These are phyloP conservation scores for Cytospora mali DNA, from an alignment of 2,329 filamentous ascomycete genomes.

Conservation along the genomic window DNA sequence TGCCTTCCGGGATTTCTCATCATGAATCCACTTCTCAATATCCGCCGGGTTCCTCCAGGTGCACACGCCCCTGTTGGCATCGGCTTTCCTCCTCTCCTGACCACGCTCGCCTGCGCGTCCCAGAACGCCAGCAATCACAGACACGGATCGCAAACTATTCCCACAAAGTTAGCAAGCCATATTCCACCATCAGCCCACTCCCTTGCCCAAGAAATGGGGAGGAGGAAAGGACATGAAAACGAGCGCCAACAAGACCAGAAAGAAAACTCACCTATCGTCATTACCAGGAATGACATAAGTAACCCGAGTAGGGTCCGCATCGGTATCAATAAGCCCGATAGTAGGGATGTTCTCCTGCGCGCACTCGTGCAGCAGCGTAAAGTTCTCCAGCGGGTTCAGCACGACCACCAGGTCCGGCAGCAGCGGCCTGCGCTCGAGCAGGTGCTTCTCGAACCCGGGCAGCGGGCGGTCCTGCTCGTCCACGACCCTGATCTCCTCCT, in stretches of 20 bases:
- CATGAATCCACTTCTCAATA: constrained; percentile 41
- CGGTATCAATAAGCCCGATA: constrained; percentile 92
- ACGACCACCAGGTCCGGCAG: constrained; percentile 90
- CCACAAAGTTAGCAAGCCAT: constrained; percentile 32
- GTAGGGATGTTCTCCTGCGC: constrained; percentile 86
- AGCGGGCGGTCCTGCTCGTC: constrained; percentile 69
- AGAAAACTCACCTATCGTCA: constrained; percentile 74
- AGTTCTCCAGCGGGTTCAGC: constrained; percentile 91
- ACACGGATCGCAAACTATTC: constrained; percentile 73
- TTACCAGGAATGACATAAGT: constrained; percentile 97
- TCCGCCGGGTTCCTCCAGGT: constrained; percentile 60
- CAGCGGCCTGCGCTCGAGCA: constrained; percentile 65
- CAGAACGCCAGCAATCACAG: constrained; percentile 81
- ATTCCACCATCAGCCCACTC: too few species aligned
- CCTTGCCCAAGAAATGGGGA: too few species aligned
- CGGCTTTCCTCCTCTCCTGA: constrained; percentile 65
- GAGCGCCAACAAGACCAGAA: neutral
- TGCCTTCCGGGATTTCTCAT: constrained; percentile 15
- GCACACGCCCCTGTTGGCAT: constrained; percentile 64
- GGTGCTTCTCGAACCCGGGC: constrained; percentile 65
- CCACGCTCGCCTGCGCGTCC: constrained; percentile 83
- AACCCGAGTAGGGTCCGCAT: constrained; percentile 88
- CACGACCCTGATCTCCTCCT: constrained; percentile 72
- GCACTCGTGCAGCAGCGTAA: constrained; percentile 87
- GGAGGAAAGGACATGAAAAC: too few species aligned